Base-by-base conservation (phyloP, 495 filamentous ascomycete genomes). In the Cladorrhinum samala region DNA sequence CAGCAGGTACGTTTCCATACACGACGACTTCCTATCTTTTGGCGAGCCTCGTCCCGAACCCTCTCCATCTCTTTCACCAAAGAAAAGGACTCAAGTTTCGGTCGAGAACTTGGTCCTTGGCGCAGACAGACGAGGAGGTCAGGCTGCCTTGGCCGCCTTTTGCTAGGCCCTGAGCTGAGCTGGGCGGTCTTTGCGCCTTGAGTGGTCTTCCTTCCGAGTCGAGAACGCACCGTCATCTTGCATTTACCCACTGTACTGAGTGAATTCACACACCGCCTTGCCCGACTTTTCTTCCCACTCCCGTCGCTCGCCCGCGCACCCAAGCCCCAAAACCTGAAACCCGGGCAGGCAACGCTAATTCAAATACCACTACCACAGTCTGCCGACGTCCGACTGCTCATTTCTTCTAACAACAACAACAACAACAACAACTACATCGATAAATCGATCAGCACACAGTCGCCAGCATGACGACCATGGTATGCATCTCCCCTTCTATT, bases 381-480 rank as follows among this genome's bases (percentile, higher is more conserved):
- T 27, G n/a, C 21, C 45, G 24, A 47, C 51, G 19, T 23, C 21
- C 23, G 13, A 6, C 43, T 9, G 23, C 37, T 50, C 40, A 23
- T 27, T 24, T 39, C 19, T 25, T 9, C 45, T 23, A 7, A 0
- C 55, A 43, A 7, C 14, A n/a, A n/a, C n/a, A n/a, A n/a, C 20
- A 20, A 6, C 20, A 14, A 27, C 45, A 30, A n/a, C 25, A 24
- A 11, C 43, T 25, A 16, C 11, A 27, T 23, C 9, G 19, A 27
- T 27, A 19, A 1, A 4, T n/a, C 17, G 18, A 30, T 38, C 45
- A 33, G 24, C 23, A 56, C 23, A 16, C 58, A 20, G 45, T 23
- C 45, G 48, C 50, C 59, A 72, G 55, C 14, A 77, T 77, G 74
- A 76, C 74, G 53, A 77, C 74, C 33, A 77, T 77, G 74, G 74